Conservation (phyloP, 2,329 filamentous ascomycete species). For the Pseudocercospora fijiensis region DNA sequence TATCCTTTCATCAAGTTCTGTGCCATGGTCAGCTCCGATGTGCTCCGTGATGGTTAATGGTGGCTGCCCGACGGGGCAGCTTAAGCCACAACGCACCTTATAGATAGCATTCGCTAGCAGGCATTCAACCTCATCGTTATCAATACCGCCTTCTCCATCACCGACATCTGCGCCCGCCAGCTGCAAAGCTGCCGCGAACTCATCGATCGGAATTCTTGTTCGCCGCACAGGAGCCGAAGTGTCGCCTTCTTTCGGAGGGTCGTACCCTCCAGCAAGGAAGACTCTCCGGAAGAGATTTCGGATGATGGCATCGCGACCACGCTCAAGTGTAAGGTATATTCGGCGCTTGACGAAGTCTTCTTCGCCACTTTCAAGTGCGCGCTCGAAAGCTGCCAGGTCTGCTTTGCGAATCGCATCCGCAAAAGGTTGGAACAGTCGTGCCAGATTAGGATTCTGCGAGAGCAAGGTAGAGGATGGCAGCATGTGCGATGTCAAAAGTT, state of each 20-base stretch:
- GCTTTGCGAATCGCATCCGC: slow-evolving; percentile 76
- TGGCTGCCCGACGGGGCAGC: not conserved
- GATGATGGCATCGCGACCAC: slow-evolving; percentile 85
- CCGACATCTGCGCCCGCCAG: slow-evolving; percentile 57
- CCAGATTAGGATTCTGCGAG: slow-evolving; percentile 70
- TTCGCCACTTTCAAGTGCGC: slow-evolving; percentile 75
- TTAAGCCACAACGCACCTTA: slow-evolving; percentile 63
- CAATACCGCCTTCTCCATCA: slow-evolving; percentile 63
- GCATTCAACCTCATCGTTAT: slow-evolving; percentile 93
- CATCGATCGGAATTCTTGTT: slow-evolving; percentile 76
- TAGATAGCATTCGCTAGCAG: slow-evolving; percentile 95
- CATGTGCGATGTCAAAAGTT: slow-evolving; percentile 80
- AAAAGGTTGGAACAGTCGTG: slow-evolving; percentile 75
- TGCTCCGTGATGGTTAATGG: slow-evolving; percentile 1
- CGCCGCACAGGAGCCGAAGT: slow-evolving; percentile 59
- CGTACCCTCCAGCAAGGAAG: slow-evolving; percentile 76
- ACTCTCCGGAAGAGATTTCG: slow-evolving; percentile 91
- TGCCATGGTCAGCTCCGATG: slow-evolving; percentile 15
- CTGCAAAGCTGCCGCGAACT: slow-evolving; percentile 82
- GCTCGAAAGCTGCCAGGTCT: slow-evolving; percentile 79
- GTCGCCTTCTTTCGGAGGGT: slow-evolving; percentile 59
- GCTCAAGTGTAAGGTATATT: slow-evolving; percentile 91
- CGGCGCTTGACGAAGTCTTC: slow-evolving; percentile 90
- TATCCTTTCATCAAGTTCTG: slow-evolving; percentile 97
- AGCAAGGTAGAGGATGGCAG: slow-evolving; percentile 74